Conservation (phyloP, 805 yeast species). For the Saccharomycopsis malanga region DNA sequence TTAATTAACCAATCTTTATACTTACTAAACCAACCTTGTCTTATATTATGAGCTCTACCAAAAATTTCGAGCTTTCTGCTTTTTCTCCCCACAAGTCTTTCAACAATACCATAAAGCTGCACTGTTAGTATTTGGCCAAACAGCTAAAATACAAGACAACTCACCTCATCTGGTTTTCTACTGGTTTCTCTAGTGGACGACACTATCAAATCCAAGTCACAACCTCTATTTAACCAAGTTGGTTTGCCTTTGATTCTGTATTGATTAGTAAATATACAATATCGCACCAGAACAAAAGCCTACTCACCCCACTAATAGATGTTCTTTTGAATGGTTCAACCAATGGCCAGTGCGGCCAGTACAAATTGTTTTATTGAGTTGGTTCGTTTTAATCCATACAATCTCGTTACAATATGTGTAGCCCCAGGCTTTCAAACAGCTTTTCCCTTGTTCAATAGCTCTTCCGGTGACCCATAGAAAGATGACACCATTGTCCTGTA, state of each 20-base stretch:
- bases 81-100: conserved; percentile 70
- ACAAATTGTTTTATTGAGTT: conserved; percentile 78
- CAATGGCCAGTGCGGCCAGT: conserved; percentile 97
- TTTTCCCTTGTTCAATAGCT: conserved; percentile 81
- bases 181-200: conserved; percentile 83
- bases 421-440: conserved; percentile 76
- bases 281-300: background rate
- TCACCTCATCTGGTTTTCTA: conserved; percentile 80
- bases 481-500: conserved; percentile 80
- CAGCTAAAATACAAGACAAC: conserved; percentile 18
- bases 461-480: conserved; percentile 94
- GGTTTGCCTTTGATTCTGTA: conserved; percentile 61
- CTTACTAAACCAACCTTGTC: conserved; percentile 82
- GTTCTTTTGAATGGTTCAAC: conserved; percentile 94
- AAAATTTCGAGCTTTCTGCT: conserved; percentile 81
- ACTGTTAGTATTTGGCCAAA: conserved; percentile 17
- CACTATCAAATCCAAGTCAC: conserved; percentile 73
- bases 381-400: conserved; percentile 89
- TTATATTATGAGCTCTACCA: conserved; percentile 77
- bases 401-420: conserved; percentile 70
- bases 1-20: no score
- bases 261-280: background rate
- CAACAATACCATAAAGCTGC: conserved; percentile 68
- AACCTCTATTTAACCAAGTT: conserved; percentile 53
- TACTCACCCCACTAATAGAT: conserved; percentile 63